Conservation (phyloP, 164 flowering plant genomes). For the Stephania japonica region DNA sequence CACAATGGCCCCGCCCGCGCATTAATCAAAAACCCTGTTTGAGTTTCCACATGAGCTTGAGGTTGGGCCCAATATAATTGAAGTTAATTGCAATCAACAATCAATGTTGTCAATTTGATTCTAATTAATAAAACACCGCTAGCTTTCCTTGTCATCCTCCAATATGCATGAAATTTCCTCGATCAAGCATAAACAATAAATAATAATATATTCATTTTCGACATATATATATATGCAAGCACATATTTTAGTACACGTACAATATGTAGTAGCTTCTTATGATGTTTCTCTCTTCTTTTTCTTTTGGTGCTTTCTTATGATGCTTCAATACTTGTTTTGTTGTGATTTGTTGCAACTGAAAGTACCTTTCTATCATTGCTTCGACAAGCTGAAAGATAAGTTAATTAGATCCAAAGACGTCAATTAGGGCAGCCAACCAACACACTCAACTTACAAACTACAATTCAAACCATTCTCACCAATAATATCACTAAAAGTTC, state of each 20-base stretch:
- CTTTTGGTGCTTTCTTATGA: no score
- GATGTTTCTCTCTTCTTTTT: no score
- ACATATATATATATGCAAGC: no score
- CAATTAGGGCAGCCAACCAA: constrained; percentile 7
- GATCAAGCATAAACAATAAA: no score
- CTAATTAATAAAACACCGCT: no score
- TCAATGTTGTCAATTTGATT: no score
- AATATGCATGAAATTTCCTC: no score
- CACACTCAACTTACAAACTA: neutral
- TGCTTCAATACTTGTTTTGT: neutral
- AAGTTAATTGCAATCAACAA: no score
- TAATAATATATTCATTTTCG: no score
- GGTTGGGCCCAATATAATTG: no score
- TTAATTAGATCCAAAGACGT: neutral
- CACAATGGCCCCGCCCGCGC: neutral
- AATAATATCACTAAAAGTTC: constrained; percentile 1
- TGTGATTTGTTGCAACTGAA: neutral
- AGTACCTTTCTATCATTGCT: neutral
- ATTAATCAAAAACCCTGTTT: neutral
- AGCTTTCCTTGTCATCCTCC: no score
- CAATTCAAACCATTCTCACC: constrained; percentile 6
- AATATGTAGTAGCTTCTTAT: neutral
- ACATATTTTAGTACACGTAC: neutral
- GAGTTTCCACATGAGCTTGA: no score
- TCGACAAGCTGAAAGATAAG: neutral